phyloP scores from a whole-genome alignment of 2,329 filamentous ascomycete genomes.

The Cladosporium sp. region DNA sequence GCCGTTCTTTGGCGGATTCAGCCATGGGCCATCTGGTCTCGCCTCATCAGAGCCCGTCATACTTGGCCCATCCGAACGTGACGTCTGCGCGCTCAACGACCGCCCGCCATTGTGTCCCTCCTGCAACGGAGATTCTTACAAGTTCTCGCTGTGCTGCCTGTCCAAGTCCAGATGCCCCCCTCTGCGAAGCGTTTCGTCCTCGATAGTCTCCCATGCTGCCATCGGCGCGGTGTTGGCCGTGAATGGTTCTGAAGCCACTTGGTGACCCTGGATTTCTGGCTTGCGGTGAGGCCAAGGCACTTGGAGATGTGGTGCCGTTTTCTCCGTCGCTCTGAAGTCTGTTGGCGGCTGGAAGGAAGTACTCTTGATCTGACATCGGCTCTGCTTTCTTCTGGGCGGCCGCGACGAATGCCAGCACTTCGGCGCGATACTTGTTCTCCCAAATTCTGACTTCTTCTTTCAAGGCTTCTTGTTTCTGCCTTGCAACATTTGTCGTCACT shows the following conservation, averaged over 20 bases:
- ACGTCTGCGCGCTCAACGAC: too few species aligned
- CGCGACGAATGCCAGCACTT: background rate
- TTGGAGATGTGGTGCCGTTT: background rate
- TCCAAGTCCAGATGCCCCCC: too few species aligned
- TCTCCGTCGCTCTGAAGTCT: background rate
- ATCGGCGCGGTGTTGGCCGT: constrained; percentile 11
- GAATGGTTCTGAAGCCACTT: constrained; percentile 8
- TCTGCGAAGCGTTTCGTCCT: background rate
- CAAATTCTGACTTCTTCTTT: background rate
- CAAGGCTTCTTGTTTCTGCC: background rate
- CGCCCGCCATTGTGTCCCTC: too few species aligned
- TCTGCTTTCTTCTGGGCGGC: background rate
- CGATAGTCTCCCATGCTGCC: constrained; percentile 8
- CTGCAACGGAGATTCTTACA: too few species aligned
- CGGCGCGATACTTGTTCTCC: background rate
- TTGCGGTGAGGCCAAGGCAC: background rate
- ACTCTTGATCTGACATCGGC: too few species aligned
- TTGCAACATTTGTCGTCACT: background rate
- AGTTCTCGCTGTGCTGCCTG: too few species aligned
- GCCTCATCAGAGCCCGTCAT: too few species aligned
- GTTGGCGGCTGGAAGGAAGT: background rate
- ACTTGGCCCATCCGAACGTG: too few species aligned
- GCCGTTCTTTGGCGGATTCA: too few species aligned
- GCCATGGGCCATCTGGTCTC: too few species aligned
- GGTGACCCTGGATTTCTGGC: background rate